phyloP scores from a whole-genome alignment of 1,139 yeast species.

The Candida mesenterica region DNA sequence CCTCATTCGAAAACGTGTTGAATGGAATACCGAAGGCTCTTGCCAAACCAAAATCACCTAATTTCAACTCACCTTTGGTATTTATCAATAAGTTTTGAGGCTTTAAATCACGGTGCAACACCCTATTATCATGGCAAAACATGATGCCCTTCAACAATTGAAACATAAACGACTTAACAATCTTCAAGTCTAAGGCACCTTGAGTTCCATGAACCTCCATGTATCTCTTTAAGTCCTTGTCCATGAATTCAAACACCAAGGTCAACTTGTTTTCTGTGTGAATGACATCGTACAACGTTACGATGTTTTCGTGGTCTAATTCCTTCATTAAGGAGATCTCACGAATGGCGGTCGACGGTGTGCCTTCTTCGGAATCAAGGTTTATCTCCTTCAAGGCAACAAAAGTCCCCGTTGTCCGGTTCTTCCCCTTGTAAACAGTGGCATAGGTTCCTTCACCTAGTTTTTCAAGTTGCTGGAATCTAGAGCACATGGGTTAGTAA shows the following conservation, averaged over 20 bases:
- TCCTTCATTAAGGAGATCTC: conserved; percentile 97
- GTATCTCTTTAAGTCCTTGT: conserved; percentile 86
- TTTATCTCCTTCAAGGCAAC: conserved; percentile 95
- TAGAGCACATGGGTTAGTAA: conserved; percentile 10
- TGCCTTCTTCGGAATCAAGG: conserved; percentile 94
- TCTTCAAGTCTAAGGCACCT: conserved; percentile 75
- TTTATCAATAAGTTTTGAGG: conserved; percentile 92
- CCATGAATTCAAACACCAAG: conserved; percentile 90
- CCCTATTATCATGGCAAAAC: conserved; percentile 94
- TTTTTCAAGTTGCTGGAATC: conserved; percentile 71
- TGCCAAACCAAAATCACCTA: conserved; percentile 98
- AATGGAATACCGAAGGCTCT: conserved; percentile 98
- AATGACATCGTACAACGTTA: conserved; percentile 89
- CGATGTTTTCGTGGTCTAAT: conserved; percentile 89
- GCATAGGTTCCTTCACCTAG: conserved; percentile 98
- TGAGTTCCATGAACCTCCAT: conserved; percentile 88
- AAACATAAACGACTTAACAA: conserved; percentile 89
- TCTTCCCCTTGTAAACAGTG: conserved; percentile 94
- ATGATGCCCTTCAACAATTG: conserved; percentile 86
- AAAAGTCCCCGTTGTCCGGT: conserved; percentile 84
- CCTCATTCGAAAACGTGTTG: conserved; percentile 95
- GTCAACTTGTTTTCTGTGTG: conserved; percentile 96
- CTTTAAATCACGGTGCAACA: conserved; percentile 90
- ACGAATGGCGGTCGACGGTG: conserved; percentile 96
- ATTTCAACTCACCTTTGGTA: conserved; percentile 82